These are phyloP conservation scores for Botrytis porri DNA, from an alignment of 2,329 filamentous ascomycete genomes.

Conservation along the genomic window DNA sequence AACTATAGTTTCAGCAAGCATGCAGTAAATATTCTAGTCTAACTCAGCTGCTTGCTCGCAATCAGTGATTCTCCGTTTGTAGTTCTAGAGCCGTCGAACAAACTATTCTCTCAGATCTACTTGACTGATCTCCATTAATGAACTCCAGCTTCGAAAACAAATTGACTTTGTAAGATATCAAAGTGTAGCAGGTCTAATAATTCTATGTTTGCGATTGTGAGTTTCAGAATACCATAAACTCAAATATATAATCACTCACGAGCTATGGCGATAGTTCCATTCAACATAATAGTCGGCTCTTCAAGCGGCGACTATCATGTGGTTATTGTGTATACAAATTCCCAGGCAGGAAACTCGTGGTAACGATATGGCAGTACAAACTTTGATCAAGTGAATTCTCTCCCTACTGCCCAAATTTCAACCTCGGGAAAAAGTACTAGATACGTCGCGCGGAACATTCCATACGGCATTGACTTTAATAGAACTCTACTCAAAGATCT, in stretches of 20 bases:
- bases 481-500: background rate
- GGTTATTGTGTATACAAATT: background rate
- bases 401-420: too few species aligned
- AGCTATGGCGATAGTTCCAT: background rate
- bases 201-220: background rate
- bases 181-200: background rate
- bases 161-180: background rate
- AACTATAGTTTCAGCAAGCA: background rate
- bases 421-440: background rate
- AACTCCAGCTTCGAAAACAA: background rate
- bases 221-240: rapidly evolving
- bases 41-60: background rate
- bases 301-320: too few species aligned
- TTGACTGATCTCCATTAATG: background rate
- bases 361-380: background rate
- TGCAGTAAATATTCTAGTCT: rapidly evolving
- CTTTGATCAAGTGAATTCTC: background rate
- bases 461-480: background rate
- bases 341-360: background rate
- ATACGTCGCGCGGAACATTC: too few species aligned
- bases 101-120: background rate
- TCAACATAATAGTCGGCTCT: background rate
- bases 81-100: background rate
- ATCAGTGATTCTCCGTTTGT: background rate
- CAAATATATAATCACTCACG: background rate